Evolutionary conservation across 305 asterid genomes (phyloP), one percentile per base, ranked within the genome.

Genomic region (Rubia tinctorum): DNA sequence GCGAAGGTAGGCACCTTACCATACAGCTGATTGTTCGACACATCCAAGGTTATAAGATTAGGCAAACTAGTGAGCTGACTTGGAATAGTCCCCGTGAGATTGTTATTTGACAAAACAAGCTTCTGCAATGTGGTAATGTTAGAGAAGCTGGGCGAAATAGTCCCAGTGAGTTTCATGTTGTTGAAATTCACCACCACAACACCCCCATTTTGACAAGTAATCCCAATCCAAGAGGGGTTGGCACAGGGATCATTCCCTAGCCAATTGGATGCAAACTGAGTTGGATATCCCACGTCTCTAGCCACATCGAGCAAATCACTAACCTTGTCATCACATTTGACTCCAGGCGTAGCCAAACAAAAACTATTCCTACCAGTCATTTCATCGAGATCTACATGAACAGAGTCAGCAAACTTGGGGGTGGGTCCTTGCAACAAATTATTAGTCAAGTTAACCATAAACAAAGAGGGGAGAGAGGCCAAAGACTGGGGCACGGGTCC

Each of bases 401-500:
- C 95, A 3, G 89, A 69, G 30, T 14, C 1, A 4, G 70, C 27
- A 68, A 94, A 94, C 4, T 80, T 76, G 0, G 99, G 99, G 23
- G 86, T 86, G 43, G 81, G 84, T 44, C 99, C 99, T 72, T 94
- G 99, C 2, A 94, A 72, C 80, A 80, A 13, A 76, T 94, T 94
- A 66, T 84, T 88, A n/a, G 97, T 88, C 74, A 94, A 77, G 81
- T 89, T 90, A 80, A 94, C 90, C 60, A 71, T 45, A 63, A 1
- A 27, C 65, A 94, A 82, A 0, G 89, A 68, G 56, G 76, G 61
- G 77, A 91, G 67, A 43, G 75, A 79, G 7, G 85, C 71, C 72
- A 94, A 76, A n/a, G 99, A 86, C 34, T 79, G 85, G 0, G 98
- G 99, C 23, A 94, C 93, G 0, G 85, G 90, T 18, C 98, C 98